These are phyloP conservation scores for Rickenella mellea DNA, from an alignment of 768 basidiomycete genomes.

Conservation along the genomic window DNA sequence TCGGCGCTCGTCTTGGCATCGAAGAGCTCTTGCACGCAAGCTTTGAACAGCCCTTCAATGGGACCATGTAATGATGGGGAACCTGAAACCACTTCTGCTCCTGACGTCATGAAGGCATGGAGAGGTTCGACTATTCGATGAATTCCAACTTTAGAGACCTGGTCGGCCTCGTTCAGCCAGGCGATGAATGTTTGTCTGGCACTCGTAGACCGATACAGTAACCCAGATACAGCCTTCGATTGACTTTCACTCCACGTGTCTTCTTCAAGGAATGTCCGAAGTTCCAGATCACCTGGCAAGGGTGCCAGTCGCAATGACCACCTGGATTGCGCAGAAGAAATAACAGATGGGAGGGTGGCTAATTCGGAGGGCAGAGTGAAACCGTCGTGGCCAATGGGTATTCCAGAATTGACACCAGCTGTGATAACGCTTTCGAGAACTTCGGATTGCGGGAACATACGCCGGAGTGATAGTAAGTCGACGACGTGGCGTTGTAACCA, in stretches of 20 bases:
- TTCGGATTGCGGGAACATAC: conserved; percentile 22
- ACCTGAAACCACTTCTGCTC: too few relatives aligned
- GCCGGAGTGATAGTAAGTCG: conserved; percentile 29
- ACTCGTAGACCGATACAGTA: conserved; percentile 10
- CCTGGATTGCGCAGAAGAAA: conserved; percentile 2
- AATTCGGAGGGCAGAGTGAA: conserved; percentile 4
- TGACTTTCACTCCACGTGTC: conserved; percentile 33
- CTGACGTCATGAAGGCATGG: too few relatives aligned
- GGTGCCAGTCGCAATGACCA: conserved; percentile 10
- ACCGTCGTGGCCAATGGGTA: conserved; percentile 21
- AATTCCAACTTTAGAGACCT: too few relatives aligned
- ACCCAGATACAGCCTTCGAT: too few relatives aligned
- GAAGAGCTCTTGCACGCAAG: too few relatives aligned
- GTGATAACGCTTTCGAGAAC: conserved; percentile 42
- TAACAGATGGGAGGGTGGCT: conserved; percentile 2
- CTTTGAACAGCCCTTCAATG: too few relatives aligned
- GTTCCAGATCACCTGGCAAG: conserved; percentile 15
- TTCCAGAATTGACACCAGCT: conserved; percentile 24
- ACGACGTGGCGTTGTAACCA: too few relatives aligned
- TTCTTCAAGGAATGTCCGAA: conserved; percentile 29
- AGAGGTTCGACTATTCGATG: too few relatives aligned
- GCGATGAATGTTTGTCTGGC: conserved; percentile 1
- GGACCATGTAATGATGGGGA: too few relatives aligned
- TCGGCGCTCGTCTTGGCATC: too few relatives aligned
- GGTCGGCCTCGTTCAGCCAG: too few relatives aligned